phyloP scores from a whole-genome alignment of 148 eudicot species.

The Polygonum maritimum region DNA sequence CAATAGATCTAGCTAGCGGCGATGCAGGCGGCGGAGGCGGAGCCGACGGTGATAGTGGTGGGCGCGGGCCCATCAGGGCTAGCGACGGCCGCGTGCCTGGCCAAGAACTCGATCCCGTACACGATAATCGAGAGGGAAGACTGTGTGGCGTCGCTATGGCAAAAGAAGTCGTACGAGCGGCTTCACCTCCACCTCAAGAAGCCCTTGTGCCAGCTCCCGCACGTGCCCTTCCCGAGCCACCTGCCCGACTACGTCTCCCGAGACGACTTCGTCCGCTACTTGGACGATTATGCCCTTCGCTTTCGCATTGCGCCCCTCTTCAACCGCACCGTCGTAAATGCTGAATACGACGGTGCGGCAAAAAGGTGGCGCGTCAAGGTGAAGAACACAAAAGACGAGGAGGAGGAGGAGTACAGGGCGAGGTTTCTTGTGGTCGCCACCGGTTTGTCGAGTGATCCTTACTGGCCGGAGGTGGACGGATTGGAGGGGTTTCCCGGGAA shows the following conservation, averaged over 20 bases:
- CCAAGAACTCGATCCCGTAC: slow-evolving; percentile 41
- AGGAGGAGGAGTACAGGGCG: slow-evolving; percentile 40
- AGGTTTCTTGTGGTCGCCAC: slow-evolving; percentile 71
- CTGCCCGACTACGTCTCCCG: slow-evolving; percentile 38
- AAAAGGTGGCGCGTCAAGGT: slow-evolving; percentile 40
- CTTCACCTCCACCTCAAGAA: slow-evolving; percentile 70
- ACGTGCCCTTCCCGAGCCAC: slow-evolving; percentile 26
- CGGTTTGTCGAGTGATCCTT: slow-evolving; percentile 59
- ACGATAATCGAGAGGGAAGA: slow-evolving; percentile 60
- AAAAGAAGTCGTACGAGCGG: slow-evolving; percentile 57
- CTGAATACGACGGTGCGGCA: slow-evolving; percentile 25
- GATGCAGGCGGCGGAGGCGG: neutral
- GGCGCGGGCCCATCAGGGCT: slow-evolving; percentile 82
- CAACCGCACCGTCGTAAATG: slow-evolving; percentile 29
- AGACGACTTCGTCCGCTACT: slow-evolving; percentile 34
- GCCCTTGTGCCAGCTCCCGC: slow-evolving; percentile 47
- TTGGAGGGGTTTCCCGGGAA: slow-evolving; percentile 46
- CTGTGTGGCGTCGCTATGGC: slow-evolving; percentile 62
- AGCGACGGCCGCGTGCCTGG: slow-evolving; percentile 56
- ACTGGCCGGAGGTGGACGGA: slow-evolving; percentile 50
- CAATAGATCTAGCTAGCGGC: too few relatives aligned
- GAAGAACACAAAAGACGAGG: neutral
- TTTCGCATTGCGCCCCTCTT: slow-evolving; percentile 49
- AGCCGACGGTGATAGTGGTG: slow-evolving; percentile 32
- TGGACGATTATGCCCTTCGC: slow-evolving; percentile 46